Evolutionary conservation across 148 eudicot genomes (phyloP).

Genomic region (Chenopodium berlandieri): DNA sequence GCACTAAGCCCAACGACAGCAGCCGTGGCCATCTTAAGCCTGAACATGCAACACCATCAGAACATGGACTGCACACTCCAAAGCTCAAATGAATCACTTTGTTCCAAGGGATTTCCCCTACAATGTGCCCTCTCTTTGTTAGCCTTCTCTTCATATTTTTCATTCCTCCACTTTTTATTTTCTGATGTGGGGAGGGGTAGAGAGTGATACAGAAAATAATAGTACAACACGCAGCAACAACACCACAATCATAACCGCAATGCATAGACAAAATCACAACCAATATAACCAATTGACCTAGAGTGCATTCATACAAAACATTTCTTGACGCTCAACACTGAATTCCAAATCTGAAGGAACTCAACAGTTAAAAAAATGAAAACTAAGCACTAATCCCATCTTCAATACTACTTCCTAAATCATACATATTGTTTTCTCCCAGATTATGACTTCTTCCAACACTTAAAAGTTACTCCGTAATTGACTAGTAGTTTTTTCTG

Average conservation of each 20-base stretch:
- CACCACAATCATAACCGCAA: not conserved
- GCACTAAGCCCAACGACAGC: conserved; percentile 84
- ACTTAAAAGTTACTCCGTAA: not conserved
- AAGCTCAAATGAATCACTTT: conserved; percentile 21
- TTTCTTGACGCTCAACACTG: not conserved
- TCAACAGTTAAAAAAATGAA: not conserved
- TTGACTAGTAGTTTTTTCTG: not conserved
- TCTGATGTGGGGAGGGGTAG: not conserved
- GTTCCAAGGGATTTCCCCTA: conserved; percentile 19
- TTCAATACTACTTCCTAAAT: too few species aligned
- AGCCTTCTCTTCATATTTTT: conserved; percentile 12
- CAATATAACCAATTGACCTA: not conserved
- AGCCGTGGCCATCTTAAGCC: conserved; percentile 74
- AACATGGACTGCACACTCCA: conserved; percentile 27
- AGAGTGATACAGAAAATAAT: not conserved
- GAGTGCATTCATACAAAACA: not conserved
- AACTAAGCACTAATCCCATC: not conserved
- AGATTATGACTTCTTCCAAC: not conserved
- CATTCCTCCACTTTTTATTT: not conserved
- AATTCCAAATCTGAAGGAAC: not conserved
- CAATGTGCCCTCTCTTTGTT: conserved; percentile 30
- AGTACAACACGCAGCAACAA: not conserved
- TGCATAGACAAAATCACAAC: not conserved
- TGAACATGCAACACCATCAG: conserved; percentile 46
- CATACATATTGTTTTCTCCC: not conserved